Evolutionary conservation across 305 asterid species (phyloP).

Genomic region (Andrographis paniculata): DNA sequence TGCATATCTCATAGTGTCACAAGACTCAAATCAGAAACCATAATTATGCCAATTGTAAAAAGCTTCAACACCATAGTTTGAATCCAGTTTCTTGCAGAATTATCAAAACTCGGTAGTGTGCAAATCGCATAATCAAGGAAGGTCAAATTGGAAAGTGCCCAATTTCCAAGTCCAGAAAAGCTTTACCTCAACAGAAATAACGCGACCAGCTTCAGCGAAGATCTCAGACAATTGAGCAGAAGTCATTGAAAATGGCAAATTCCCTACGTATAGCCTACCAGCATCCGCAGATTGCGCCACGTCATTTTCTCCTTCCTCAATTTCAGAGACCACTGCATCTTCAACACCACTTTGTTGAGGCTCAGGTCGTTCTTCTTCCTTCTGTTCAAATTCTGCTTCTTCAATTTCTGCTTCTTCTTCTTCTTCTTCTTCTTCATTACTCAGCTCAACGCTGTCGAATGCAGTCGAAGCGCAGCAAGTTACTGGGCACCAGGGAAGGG

Average conservation of each 20-base stretch:
- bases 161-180: constrained; percentile 6
- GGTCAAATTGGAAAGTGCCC: neutral
- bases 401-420: constrained; percentile 25
- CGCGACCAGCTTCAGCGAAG: constrained; percentile 77
- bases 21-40: neutral
- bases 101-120: too few relatives aligned
- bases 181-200: constrained; percentile 67
- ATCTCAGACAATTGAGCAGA: constrained; percentile 66
- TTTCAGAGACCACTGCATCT: neutral
- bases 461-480: constrained; percentile 31
- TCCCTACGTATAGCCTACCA: constrained; percentile 79
- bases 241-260: constrained; percentile 77
- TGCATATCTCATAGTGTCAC: neutral
- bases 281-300: constrained; percentile 35
- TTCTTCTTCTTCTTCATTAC: constrained; percentile 22
- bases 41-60: neutral
- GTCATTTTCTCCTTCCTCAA: constrained; percentile 20
- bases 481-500: constrained; percentile 22
- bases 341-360: constrained; percentile 2
- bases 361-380: constrained; percentile 20
- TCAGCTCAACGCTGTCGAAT: constrained; percentile 31
- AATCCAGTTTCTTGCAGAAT: neutral
- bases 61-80: neutral
- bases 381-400: constrained; percentile 18
- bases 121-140: neutral